These are phyloP conservation scores for Pleurotus sapidus DNA, from an alignment of 768 basidiomycete species.

Conservation along the genomic window DNA sequence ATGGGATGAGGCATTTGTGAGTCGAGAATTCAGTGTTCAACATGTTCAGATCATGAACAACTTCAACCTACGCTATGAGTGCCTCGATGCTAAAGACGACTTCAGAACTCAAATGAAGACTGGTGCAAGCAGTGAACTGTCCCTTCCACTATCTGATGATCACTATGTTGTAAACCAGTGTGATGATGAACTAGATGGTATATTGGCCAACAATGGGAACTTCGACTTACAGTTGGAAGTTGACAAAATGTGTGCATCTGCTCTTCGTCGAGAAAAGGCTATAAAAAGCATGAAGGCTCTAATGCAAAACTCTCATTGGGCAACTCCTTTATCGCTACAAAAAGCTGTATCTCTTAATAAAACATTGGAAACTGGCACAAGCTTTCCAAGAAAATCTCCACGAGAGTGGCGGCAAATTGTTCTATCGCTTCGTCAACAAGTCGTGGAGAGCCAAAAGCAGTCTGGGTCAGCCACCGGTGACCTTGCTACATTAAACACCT, in stretches of 20 bases:
- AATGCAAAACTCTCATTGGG: not conserved
- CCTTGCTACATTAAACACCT: too few species aligned
- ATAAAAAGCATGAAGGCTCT: not conserved
- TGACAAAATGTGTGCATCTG: too few species aligned
- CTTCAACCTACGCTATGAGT: constrained; percentile 24
- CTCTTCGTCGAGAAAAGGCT: too few species aligned
- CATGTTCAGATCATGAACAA: constrained; percentile 17
- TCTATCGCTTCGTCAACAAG: too few species aligned
- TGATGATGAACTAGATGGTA: too few species aligned
- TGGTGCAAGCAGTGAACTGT: not conserved
- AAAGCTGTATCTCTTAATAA: not conserved
- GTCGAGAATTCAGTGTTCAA: constrained; percentile 7
- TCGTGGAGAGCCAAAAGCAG: too few species aligned
- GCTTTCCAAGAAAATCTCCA: not conserved
- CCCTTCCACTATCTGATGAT: too few species aligned
- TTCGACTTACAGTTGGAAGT: too few species aligned
- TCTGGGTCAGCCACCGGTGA: too few species aligned
- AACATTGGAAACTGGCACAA: too few species aligned
- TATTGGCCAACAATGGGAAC: too few species aligned
- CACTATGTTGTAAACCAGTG: too few species aligned
- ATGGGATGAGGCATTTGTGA: constrained; percentile 20
- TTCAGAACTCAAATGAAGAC: constrained; percentile 15
- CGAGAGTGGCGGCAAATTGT: constrained; percentile 8
- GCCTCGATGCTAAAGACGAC: constrained; percentile 23
- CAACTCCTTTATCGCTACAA: not conserved